These are phyloP conservation scores for Coleophoma crateriformis DNA, from an alignment of 2,329 filamentous ascomycete genomes.

Conservation along the genomic window DNA sequence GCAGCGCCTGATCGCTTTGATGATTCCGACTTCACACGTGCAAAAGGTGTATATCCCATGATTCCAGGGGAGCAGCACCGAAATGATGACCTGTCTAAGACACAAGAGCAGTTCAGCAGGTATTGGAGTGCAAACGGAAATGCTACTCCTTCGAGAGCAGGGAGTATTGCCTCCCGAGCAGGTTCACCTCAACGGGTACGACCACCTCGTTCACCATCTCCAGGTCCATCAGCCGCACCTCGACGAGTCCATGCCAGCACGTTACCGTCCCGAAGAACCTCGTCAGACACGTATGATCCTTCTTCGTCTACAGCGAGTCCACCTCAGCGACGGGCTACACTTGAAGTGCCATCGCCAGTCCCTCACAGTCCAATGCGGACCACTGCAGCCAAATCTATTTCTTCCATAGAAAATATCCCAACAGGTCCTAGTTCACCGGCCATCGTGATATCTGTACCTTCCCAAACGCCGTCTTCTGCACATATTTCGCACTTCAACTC, in stretches of 20 bases:
- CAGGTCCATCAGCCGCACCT: conserved; percentile 10
- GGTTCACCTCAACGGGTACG: conserved; percentile 13
- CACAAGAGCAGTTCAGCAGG: conserved; percentile 34
- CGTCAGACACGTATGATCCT: conserved; percentile 9
- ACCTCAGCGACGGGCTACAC: conserved; percentile 2
- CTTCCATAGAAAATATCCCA: background rate
- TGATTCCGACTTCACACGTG: conserved; percentile 40
- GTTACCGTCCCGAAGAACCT: conserved; percentile 9
- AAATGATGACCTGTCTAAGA: conserved; percentile 33
- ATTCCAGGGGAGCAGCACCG: conserved; percentile 46
- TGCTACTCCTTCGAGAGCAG: conserved; percentile 29
- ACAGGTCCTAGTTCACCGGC: conserved; percentile 5
- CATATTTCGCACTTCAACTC: background rate
- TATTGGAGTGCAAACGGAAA: conserved; percentile 27
- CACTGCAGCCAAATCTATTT: background rate
- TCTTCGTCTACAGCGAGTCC: conserved; percentile 2
- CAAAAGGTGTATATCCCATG: conserved; percentile 45
- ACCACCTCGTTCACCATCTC: conserved; percentile 11
- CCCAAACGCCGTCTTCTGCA: conserved; percentile 5
- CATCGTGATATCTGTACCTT: conserved; percentile 17
- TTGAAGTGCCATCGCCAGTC: conserved; percentile 3
- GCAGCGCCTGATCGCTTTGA: conserved; percentile 42
- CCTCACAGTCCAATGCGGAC: conserved; percentile 8
- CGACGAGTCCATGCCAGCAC: conserved; percentile 14
- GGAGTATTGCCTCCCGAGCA: conserved; percentile 31